Conservation (phyloP, 371 early-diverging fungal genomes). For the Mucor sp. region DNA sequence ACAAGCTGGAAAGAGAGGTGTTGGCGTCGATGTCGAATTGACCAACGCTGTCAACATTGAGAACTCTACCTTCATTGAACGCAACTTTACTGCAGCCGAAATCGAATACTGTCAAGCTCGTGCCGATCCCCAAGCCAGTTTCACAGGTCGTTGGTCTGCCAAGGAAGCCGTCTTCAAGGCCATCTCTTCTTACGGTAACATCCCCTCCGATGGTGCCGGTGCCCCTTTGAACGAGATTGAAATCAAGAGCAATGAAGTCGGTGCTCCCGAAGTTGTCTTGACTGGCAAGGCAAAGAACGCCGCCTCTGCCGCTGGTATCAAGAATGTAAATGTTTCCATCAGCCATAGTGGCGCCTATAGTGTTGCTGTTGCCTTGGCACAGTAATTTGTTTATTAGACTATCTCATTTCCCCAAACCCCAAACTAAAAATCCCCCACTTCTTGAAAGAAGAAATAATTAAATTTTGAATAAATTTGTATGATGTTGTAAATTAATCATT, state of each 20-base stretch:
- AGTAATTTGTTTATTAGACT: slow-evolving; percentile 26
- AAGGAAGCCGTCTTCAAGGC: slow-evolving; percentile 98
- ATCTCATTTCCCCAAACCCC: slow-evolving; percentile 4
- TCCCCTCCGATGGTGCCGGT: slow-evolving; percentile 81
- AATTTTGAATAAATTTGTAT: slow-evolving; percentile 14
- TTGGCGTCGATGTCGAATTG: slow-evolving; percentile 95
- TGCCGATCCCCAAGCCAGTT: slow-evolving; percentile 84
- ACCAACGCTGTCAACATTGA: slow-evolving; percentile 79
- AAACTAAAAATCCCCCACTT: background rate
- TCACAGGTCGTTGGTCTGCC: slow-evolving; percentile 95
- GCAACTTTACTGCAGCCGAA: slow-evolving; percentile 89
- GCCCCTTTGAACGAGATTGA: slow-evolving; percentile 94
- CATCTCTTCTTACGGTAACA: slow-evolving; percentile 71
- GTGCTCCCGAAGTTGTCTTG: slow-evolving; percentile 88
- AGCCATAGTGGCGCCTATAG: slow-evolving; percentile 93
- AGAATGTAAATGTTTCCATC: slow-evolving; percentile 86
- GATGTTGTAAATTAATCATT: slow-evolving; percentile 13
- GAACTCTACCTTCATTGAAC: slow-evolving; percentile 84
- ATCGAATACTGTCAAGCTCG: slow-evolving; percentile 77
- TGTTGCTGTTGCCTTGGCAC: slow-evolving; percentile 83
- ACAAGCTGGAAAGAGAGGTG: slow-evolving; percentile 66
- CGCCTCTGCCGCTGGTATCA: slow-evolving; percentile 71
- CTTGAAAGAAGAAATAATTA: background rate
- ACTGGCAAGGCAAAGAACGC: slow-evolving; percentile 83
- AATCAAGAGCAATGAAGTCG: slow-evolving; percentile 69